Conservation (phyloP, 2,329 filamentous ascomycete species). For the Ascochyta fabae region DNA sequence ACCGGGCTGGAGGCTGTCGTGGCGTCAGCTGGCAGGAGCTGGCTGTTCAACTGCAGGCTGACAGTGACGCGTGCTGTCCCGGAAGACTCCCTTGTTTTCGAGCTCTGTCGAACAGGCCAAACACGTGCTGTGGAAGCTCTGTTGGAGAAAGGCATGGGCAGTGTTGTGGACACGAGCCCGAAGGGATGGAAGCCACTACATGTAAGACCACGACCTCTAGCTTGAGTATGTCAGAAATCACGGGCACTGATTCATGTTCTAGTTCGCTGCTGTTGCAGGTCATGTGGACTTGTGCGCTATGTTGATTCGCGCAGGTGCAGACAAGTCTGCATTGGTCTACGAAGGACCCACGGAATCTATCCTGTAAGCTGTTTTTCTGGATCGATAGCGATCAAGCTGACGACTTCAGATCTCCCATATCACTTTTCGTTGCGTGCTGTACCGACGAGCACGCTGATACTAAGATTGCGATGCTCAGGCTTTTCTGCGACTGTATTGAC, state of each 20-base stretch:
- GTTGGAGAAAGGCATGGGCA: conserved; percentile 13
- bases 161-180: conserved; percentile 23
- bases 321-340: conserved; percentile 23
- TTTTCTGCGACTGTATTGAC: conserved; percentile 25
- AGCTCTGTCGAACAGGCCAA: conserved; percentile 17
- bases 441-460: conserved; percentile 9
- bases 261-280: conserved; percentile 22
- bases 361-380: conserved; percentile 7
- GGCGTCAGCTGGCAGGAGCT: conserved; percentile 10
- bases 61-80: conserved; percentile 15
- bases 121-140: conserved; percentile 20
- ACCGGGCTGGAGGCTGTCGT: conserved; percentile 18
- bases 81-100: conserved; percentile 22
- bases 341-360: conserved; percentile 19
- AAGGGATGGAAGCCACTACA: conserved; percentile 20
- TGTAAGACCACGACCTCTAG: neutral
- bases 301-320: conserved; percentile 19
- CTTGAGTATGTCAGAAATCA: neutral
- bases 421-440: conserved; percentile 15
- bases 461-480: conserved; percentile 23
- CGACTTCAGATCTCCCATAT: conserved; percentile 14
- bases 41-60: conserved; percentile 20
- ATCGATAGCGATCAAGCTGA: too few relatives aligned
- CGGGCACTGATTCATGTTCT: too few relatives aligned
- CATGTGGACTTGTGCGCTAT: conserved; percentile 18